Evolutionary conservation across 805 yeast genomes (phyloP).

Genomic region (Kluyveromyces siamensis): DNA sequence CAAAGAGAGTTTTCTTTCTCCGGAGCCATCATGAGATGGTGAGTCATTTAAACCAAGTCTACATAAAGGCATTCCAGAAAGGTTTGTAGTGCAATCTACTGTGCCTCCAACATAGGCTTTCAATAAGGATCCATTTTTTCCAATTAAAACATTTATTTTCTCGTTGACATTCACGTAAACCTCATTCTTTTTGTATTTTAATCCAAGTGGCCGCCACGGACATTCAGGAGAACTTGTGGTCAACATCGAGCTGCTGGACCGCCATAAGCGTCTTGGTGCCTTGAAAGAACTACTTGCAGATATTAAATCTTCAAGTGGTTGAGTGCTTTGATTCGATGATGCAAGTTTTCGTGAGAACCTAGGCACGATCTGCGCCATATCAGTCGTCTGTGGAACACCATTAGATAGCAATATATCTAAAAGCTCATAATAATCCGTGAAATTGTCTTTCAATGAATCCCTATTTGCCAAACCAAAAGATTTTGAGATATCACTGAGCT

Average conservation of each 20-base stretch:
- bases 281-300: constrained; percentile 1
- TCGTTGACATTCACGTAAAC: constrained; percentile 70
- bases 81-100: constrained; percentile 57
- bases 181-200: constrained; percentile 76
- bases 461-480: constrained; percentile 34
- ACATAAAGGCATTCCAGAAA: constrained; percentile 79
- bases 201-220: constrained; percentile 64
- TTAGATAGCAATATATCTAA: constrained; percentile 54
- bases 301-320: constrained; percentile 1
- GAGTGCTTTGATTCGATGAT: background rate
- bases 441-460: constrained; percentile 50
- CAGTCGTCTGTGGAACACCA: constrained; percentile 24
- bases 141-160: constrained; percentile 59
- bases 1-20: constrained; percentile 1
- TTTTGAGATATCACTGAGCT: constrained; percentile 45
- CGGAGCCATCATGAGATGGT: constrained; percentile 14
- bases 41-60: constrained; percentile 67
- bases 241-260: constrained; percentile 2
- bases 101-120: constrained; percentile 71
- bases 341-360: constrained; percentile 18
- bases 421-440: constrained; percentile 62
- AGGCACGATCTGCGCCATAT: constrained; percentile 16
- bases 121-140: constrained; percentile 53
- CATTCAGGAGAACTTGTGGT: constrained; percentile 19
- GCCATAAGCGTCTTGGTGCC: constrained; percentile 14